Base-by-base conservation (phyloP, 2,329 filamentous ascomycete species). In the Hortaea werneckii region DNA sequence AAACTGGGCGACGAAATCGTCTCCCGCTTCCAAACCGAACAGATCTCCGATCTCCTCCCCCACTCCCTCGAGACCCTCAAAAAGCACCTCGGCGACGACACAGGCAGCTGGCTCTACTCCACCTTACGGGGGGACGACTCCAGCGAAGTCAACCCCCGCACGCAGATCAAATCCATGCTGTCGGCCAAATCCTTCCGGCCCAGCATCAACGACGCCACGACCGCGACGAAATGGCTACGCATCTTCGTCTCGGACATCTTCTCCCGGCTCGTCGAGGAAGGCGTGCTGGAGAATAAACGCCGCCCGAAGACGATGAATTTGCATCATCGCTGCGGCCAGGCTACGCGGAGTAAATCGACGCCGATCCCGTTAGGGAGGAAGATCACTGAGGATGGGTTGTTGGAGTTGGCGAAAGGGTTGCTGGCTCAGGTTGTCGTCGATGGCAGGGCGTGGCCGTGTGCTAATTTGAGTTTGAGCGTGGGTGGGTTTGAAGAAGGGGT, bases 121-220 rank as follows among this genome's bases (percentile, higher is more conserved):
- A 84, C 83, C 8, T 83, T 96, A 44, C 80, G 92, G 8, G 92
- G 92, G 1, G 79, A 89, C 50, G 92, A 98, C 63, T 71, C 73
- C 42, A 92, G 84, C 57, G 89, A 95, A 65, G 87, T 98, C 54
- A 95, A 87, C 59, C 78, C 87, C 28, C 76, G 90, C 43, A 95
- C 88, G 1, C 86, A 92, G 59, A 95, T 95, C 70, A 95, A 96
- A 64, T 92, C 85, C 11, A 96, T 98, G 89, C 73, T 96, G 10
- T 95, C 88, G 1, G 89, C 92, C 13, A 98, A 98, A 63, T 94
- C 88, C 0, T 98, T 98, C 59, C 77, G 86, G 27, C 92, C 92
- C 0, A 80, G 76, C 46, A 90, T 96, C 61, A 85, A 80, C 54
- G 83, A 75, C 2, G 69, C 78, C 12, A 87, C 92, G 20, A 86